phyloP scores from a whole-genome alignment of 768 basidiomycete species.

The Cantharellus anzutake region DNA sequence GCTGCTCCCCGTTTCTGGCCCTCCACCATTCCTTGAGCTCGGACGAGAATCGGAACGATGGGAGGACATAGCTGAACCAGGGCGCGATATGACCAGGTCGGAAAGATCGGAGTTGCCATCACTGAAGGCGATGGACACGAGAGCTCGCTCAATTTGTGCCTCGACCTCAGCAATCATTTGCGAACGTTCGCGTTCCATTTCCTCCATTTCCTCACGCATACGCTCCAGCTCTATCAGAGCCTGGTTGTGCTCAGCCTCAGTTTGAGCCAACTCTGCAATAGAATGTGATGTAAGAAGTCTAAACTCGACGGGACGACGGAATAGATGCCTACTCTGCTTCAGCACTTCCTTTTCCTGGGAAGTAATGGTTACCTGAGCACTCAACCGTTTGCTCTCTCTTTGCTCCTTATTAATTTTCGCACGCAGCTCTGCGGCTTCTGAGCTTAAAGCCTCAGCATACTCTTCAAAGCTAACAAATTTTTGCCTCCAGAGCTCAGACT shows the following conservation, averaged over 20 bases:
- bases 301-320: not conserved
- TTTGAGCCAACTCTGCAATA: slow-evolving; percentile 54
- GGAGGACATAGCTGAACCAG: slow-evolving; percentile 27
- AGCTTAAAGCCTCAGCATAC: slow-evolving; percentile 79
- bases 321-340: slow-evolving; percentile 29
- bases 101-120: slow-evolving; percentile 44
- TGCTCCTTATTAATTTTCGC: slow-evolving; percentile 84
- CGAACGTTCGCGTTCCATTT: slow-evolving; percentile 70
- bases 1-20: slow-evolving; percentile 19
- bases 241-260: slow-evolving; percentile 62
- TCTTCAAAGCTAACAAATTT: slow-evolving; percentile 90
- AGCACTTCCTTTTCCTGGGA: slow-evolving; percentile 62
- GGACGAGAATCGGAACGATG: slow-evolving; percentile 14
- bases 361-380: slow-evolving; percentile 57
- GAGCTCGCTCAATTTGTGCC: slow-evolving; percentile 73
- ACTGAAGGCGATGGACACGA: slow-evolving; percentile 51
- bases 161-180: slow-evolving; percentile 90
- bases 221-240: slow-evolving; percentile 63
- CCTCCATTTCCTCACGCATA: slow-evolving; percentile 74
- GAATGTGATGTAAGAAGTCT: not conserved
- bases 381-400: slow-evolving; percentile 68
- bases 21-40: slow-evolving; percentile 13
- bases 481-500: slow-evolving; percentile 77
- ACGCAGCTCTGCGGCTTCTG: slow-evolving; percentile 69
- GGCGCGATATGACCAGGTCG: slow-evolving; percentile 17